Evolutionary conservation across 345 rosid genomes (phyloP), one percentile per base, ranked within the genome.

Genomic region (Acer saccharum): DNA sequence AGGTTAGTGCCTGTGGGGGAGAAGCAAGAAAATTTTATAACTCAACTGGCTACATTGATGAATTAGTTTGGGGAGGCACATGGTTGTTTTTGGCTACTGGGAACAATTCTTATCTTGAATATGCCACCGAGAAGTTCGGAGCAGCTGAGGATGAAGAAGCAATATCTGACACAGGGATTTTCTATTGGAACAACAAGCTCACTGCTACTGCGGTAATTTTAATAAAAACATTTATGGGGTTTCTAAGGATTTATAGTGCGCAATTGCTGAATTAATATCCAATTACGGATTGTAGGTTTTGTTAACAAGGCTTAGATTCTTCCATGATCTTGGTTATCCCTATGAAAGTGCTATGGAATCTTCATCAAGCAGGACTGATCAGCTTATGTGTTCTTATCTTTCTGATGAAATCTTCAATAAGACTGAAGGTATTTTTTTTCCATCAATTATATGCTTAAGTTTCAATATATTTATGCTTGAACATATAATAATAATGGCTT

Each of bases 121-220:
- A 85, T 75, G 88, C 86, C 46, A 78, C 87, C 1, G 48, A 20
- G 6, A 76, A 72, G n/a, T 83, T 88, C 16, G 58, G 44, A 69
- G 86, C 70, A 39, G 91, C 95, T 9, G 78, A 43, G 20, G 80
- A 68, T 44, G 86, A 80, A 72, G 88, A 88, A 75, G n/a, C 57
- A 25, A 12, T 14, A 10, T 75, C 79, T 3, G 91, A 89, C 16
- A 76, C 77, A 80, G 88, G 87, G 35, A 64, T 83, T 62, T 88
- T 89, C 81, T 82, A 76, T 73, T 91, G 95, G 95, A 87, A 89
- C 83, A 91, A 84, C 83, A 91, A 89, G 83, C 77, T 88, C 43
- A 74, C 83, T 6, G 88, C 90, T 46, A 86, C n/a, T 29, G 80
- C 71, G 80, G 94, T 91, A 86, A 82, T 14, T 25, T 72, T 44